Conservation (phyloP, 176 grass and related monocot genomes). For the Thalia dealbata region DNA sequence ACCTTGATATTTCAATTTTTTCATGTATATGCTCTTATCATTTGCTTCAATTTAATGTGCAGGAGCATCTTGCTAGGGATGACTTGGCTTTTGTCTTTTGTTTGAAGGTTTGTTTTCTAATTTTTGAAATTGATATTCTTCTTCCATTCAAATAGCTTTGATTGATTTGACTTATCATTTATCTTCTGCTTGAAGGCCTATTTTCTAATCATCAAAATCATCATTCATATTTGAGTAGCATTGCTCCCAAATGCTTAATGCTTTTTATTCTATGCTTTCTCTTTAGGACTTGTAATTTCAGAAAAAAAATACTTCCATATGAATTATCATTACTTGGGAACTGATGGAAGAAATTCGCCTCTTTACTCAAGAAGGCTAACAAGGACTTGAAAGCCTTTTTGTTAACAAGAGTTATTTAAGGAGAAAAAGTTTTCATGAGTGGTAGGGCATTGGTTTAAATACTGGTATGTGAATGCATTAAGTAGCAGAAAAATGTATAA, state of each 20-base stretch:
- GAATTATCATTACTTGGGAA: not conserved
- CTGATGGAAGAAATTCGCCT: not conserved
- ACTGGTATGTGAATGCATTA: not conserved
- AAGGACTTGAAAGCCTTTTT: not conserved
- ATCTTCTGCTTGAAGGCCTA: too few species aligned
- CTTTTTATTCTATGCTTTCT: not conserved
- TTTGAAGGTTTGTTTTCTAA: constrained; percentile 51
- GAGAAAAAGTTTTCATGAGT: too few species aligned
- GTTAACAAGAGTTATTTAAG: not conserved
- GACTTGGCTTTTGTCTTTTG: constrained; percentile 85
- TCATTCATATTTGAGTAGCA: too few species aligned
- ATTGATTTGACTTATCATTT: too few species aligned
- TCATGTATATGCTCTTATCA: not conserved
- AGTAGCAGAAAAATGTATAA: not conserved
- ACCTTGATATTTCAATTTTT: not conserved
- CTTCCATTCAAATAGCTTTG: not conserved
- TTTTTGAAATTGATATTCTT: constrained; percentile 9
- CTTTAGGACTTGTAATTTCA: not conserved
- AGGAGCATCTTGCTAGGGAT: constrained; percentile 90
- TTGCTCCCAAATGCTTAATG: constrained; percentile 1
- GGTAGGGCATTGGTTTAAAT: not conserved
- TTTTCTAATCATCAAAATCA: too few species aligned
- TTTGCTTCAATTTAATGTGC: constrained; percentile 24
- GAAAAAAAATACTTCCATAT: not conserved
- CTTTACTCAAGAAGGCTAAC: not conserved